phyloP scores from a whole-genome alignment of 352 stramenopile genomes.

The Paralagenidium karlingii region DNA sequence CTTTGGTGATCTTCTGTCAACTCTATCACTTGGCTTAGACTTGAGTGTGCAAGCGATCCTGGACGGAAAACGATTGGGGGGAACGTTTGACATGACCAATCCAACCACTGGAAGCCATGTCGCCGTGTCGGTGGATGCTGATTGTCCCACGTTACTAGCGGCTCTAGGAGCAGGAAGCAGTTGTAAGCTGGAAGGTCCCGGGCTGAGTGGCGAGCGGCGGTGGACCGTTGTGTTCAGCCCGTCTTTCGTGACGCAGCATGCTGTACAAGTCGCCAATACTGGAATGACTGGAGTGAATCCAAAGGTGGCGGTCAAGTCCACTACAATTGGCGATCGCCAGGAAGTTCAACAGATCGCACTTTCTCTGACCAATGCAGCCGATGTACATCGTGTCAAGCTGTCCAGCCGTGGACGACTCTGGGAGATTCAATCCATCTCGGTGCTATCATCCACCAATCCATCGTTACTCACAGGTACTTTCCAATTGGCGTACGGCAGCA shows the following conservation, averaged over 20 bases:
- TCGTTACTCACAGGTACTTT: constrained; percentile 2
- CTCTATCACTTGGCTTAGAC: constrained; percentile 13
- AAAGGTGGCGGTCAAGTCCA: constrained; percentile 1
- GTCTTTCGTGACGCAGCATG: not conserved
- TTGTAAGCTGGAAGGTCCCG: constrained; percentile 11
- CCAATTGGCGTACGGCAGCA: not conserved
- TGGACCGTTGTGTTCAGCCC: constrained; percentile 13
- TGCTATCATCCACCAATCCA: constrained; percentile 2
- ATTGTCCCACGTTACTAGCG: constrained; percentile 7
- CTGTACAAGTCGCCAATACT: constrained; percentile 4
- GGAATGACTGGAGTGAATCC: constrained; percentile 8
- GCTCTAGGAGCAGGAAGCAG: constrained; percentile 7
- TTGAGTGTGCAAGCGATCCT: constrained; percentile 2
- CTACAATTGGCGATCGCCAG: not conserved
- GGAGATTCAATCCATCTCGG: constrained; percentile 13
- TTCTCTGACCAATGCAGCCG: constrained; percentile 7
- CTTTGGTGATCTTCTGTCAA: constrained; percentile 12
- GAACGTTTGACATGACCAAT: constrained; percentile 13
- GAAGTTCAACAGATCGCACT: constrained; percentile 15
- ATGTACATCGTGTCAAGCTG: constrained; percentile 12
- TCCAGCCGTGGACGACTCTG: constrained; percentile 10
- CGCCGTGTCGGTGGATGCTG: constrained; percentile 1
- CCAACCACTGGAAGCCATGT: constrained; percentile 6
- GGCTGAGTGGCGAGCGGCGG: constrained; percentile 14
- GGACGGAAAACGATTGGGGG: constrained; percentile 9